These are phyloP conservation scores for Diospyros lotus DNA, from an alignment of 148 eudicot species.

Conservation along the genomic window DNA sequence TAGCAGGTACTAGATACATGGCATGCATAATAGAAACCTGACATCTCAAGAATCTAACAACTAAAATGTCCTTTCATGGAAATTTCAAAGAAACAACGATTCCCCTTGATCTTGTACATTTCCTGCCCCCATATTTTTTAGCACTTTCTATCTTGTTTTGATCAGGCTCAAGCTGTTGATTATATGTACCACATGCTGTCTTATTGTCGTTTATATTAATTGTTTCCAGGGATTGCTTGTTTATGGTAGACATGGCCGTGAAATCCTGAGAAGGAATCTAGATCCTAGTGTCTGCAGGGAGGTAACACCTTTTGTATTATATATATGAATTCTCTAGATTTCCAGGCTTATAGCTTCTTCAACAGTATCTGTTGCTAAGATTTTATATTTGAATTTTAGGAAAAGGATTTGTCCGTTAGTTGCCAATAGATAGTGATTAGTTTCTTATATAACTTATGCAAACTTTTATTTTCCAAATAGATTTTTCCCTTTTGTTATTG, in stretches of 20 bases:
- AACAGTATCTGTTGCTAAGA: not conserved
- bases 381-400: not conserved
- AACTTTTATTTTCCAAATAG: no score
- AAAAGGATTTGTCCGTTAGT: not conserved
- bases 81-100: not conserved
- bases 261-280: conserved; percentile 72
- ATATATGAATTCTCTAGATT: not conserved
- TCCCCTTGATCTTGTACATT: not conserved
- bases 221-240: conserved; percentile 76
- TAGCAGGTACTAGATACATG: no score
- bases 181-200: conserved; percentile 1
- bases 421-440: not conserved
- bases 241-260: conserved; percentile 88
- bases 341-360: not conserved
- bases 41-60: not conserved
- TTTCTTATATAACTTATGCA: not conserved
- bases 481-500: not conserved
- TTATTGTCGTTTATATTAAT: conserved; percentile 4
- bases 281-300: conserved; percentile 73
- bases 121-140: not conserved
- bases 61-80: not conserved
- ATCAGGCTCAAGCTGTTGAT: not conserved
- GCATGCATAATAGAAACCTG: not conserved
- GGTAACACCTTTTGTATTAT: conserved; percentile 31
- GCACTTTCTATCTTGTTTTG: not conserved